phyloP scores from a whole-genome alignment of 2,329 filamentous ascomycete species.

The Botrytis squamosa region DNA sequence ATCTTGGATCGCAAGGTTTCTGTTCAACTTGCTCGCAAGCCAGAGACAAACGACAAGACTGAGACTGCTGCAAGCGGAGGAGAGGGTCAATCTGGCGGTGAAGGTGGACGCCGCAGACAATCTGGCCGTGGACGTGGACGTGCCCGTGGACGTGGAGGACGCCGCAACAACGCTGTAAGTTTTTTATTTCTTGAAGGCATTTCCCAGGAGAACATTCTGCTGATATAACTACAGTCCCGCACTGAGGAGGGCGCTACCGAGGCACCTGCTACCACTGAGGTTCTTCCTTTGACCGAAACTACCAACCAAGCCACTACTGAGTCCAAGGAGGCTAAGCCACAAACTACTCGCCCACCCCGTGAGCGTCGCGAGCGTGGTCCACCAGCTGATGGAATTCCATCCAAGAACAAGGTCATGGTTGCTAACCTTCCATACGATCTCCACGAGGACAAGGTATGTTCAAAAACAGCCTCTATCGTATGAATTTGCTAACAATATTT shows the following conservation, averaged over 20 bases:
- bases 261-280: slow-evolving; percentile 52
- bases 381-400: slow-evolving; percentile 93
- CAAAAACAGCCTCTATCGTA: not conserved
- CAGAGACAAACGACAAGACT: slow-evolving; percentile 77
- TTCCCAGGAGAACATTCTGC: not conserved
- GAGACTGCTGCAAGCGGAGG: slow-evolving; percentile 69
- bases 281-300: slow-evolving; percentile 59
- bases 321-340: slow-evolving; percentile 41
- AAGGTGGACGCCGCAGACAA: slow-evolving; percentile 61
- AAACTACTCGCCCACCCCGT: slow-evolving; percentile 50
- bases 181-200: slow-evolving; percentile 12
- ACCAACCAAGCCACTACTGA: slow-evolving; percentile 58
- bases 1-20: slow-evolving; percentile 99
- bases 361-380: slow-evolving; percentile 82
- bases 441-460: slow-evolving; percentile 86
- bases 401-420: slow-evolving; percentile 99
- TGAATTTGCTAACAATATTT: slow-evolving; percentile 19
- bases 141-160: slow-evolving; percentile 65
- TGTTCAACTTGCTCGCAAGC: slow-evolving; percentile 97
- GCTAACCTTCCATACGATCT: slow-evolving; percentile 98
- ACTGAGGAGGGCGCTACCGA: slow-evolving; percentile 46
- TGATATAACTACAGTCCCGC: slow-evolving; percentile 32
- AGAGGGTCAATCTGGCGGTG: slow-evolving; percentile 66
- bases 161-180: slow-evolving; percentile 60
- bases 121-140: slow-evolving; percentile 67